Base-by-base conservation (phyloP, 148 eudicot genomes). In the Pouteria glomerata region DNA sequence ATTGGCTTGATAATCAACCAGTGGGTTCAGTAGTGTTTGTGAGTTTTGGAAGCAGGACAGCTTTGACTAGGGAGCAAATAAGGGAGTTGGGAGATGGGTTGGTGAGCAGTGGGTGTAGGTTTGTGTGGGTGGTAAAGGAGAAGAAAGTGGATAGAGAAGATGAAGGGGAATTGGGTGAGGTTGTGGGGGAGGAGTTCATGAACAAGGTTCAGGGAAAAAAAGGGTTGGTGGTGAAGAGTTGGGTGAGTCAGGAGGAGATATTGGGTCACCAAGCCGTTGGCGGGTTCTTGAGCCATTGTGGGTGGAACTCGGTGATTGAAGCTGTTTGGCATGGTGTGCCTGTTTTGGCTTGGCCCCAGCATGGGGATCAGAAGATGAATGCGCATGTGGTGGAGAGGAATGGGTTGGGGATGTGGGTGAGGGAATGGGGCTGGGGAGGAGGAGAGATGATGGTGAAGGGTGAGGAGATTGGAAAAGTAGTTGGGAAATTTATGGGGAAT, bases 11-110 rank as follows among this genome's bases (percentile, higher is more conserved):
- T 23, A 35, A 69, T 1, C 82, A 77, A 70, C 78, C 13, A 35
- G 57, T 24, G 31, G 44, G 29, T 82, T 83, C 0, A 74, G 14
- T 82, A 26, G 26, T 85, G 45, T 82, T 77, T 52, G 75, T 79
- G 2, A 70, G 77, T 31, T 79, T 82, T 18, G 88, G 88, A 51
- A 85, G 70, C 47, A 72, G 82, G 24, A 74, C 77, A 6, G 68
- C 58, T 37, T 57, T 85, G 39, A 72, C 78, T 1, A 41, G 31
- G 37, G 72, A 74, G 27, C 88, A 85, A 63, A 65, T 77, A 33
- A 42, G 13, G 51, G 88, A 82, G 60, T n/a, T 85, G 26, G 80
- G 79, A 35, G 68, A 27, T 1, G 85, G 88, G 2, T 63, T 85
- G 67, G 80, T 68, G 59, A 33, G 37, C 16, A 79, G 85, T n/a